Evolutionary conservation across 2,329 filamentous ascomycete genomes (phyloP).

Genomic region (Sporothrix pseudoabietina): DNA sequence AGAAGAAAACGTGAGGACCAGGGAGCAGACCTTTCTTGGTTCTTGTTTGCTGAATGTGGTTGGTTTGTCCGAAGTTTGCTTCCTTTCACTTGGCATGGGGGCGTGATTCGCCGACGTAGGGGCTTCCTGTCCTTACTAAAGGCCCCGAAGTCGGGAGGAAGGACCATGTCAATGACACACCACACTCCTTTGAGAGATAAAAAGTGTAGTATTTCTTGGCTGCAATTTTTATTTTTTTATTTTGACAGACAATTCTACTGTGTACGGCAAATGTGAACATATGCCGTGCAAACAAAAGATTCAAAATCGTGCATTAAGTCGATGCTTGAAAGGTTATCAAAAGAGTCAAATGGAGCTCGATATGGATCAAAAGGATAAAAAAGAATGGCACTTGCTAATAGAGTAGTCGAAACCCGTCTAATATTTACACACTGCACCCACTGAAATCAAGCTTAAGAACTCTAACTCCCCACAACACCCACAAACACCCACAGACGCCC

Average conservation of each 20-base stretch:
- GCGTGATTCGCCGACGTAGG: neutral
- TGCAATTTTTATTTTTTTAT: neutral
- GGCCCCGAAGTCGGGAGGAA: neutral
- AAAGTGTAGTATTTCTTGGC: neutral
- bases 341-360: neutral
- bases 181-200: neutral
- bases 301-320: neutral
- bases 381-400: neutral
- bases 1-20: neutral
- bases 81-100: neutral
- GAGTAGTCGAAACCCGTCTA: neutral
- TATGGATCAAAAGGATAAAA: neutral
- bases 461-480: neutral
- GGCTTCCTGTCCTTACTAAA: neutral
- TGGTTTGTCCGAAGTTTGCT: neutral
- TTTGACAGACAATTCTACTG: neutral
- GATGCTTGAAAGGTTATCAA: neutral
- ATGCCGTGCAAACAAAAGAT: neutral
- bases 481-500: neutral
- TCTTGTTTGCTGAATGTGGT: neutral
- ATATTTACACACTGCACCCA: neutral
- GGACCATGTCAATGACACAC: neutral
- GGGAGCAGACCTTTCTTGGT: too few relatives aligned
- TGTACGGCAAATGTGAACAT: neutral
- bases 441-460: neutral